Percentiles rank a stretch among this genome's conserved stretches.
These are phyloP conservation scores for Zygosaccharomyces bailii DNA, from an alignment of 805 yeast species.

Conservation along the genomic window DNA sequence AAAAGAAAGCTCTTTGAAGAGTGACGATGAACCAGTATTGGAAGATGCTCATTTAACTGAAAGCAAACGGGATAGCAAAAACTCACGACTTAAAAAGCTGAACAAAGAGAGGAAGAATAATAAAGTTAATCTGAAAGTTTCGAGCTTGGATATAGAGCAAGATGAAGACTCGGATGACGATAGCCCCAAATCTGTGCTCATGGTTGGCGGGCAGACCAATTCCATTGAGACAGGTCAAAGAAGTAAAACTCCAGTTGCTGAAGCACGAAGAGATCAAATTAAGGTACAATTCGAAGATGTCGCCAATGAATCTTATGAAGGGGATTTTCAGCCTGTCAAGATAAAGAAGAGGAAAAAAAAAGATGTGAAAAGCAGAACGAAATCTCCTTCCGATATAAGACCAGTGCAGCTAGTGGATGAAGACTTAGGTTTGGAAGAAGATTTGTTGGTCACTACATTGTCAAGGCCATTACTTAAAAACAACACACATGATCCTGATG, in stretches of 20 bases:
- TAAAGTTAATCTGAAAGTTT: slow-evolving; percentile 18
- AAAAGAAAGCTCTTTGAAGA: slow-evolving; percentile 39
- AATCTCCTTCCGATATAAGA: slow-evolving; percentile 30
- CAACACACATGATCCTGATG: slow-evolving; percentile 13
- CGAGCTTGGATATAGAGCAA: slow-evolving; percentile 25
- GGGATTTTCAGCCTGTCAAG: slow-evolving; percentile 39
- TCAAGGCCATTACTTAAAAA: slow-evolving; percentile 22
- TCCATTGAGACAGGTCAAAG: slow-evolving; percentile 6
- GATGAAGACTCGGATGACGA: slow-evolving; percentile 26
- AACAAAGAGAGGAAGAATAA: slow-evolving; percentile 37
- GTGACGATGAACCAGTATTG: slow-evolving; percentile 31
- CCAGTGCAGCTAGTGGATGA: slow-evolving; percentile 36
- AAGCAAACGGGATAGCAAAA: slow-evolving; percentile 32
- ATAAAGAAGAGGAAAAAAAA: slow-evolving; percentile 40
- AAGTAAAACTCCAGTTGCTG: slow-evolving; percentile 2
- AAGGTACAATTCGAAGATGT: slow-evolving; percentile 27
- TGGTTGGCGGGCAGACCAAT: slow-evolving; percentile 17
- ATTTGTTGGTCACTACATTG: slow-evolving; percentile 26
- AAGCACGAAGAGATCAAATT: slow-evolving; percentile 12
- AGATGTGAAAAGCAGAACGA: slow-evolving; percentile 31
- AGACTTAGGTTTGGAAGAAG: slow-evolving; percentile 39
- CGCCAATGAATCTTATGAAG: slow-evolving; percentile 26
- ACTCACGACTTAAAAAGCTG: slow-evolving; percentile 31
- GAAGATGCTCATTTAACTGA: slow-evolving; percentile 29
- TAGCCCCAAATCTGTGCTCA: slow-evolving; percentile 14